Percentiles rank a stretch among this genome's conserved stretches.
Conservation (phyloP, 139 green algal species). For the Chlorella sorokiniana region DNA sequence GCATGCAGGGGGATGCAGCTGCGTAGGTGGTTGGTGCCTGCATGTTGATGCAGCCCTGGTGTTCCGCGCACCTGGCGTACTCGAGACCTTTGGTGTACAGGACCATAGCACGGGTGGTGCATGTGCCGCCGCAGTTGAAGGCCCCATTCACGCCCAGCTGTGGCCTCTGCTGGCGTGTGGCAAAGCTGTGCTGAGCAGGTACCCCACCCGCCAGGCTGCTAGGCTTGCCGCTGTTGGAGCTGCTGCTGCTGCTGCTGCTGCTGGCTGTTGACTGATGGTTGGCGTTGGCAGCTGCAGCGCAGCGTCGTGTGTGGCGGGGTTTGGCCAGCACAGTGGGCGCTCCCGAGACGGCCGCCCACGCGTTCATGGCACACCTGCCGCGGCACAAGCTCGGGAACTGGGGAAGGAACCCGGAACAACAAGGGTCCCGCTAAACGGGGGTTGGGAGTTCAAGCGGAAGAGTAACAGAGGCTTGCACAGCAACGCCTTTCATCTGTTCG, state of each 20-base stretch:
- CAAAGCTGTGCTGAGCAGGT: constrained; percentile 1
- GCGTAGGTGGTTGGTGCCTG: too few relatives aligned
- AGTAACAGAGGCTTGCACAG: too few relatives aligned
- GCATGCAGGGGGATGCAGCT: not conserved
- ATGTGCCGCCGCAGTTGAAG: not conserved
- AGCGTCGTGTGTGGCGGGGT: not conserved
- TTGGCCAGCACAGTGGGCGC: too few relatives aligned
- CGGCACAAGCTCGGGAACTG: too few relatives aligned
- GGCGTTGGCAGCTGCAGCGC: not conserved
- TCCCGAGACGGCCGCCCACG: too few relatives aligned
- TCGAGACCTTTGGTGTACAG: not conserved
- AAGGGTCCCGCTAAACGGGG: too few relatives aligned
- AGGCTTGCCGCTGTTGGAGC: not conserved
- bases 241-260: not conserved
- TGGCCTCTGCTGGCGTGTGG: not conserved
- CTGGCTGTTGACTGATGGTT: not conserved
- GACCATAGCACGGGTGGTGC: not conserved
- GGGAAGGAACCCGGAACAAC: too few relatives aligned
- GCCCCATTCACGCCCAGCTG: not conserved
- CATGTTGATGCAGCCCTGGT: not conserved
- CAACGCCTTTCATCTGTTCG: too few relatives aligned
- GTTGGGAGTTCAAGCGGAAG: too few relatives aligned
- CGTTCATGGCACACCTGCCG: too few relatives aligned
- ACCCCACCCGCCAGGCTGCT: not conserved
- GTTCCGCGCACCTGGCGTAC: not conserved